Conservation (phyloP, 2,329 filamentous ascomycete genomes). For the Rutstroemia sydowiana region DNA sequence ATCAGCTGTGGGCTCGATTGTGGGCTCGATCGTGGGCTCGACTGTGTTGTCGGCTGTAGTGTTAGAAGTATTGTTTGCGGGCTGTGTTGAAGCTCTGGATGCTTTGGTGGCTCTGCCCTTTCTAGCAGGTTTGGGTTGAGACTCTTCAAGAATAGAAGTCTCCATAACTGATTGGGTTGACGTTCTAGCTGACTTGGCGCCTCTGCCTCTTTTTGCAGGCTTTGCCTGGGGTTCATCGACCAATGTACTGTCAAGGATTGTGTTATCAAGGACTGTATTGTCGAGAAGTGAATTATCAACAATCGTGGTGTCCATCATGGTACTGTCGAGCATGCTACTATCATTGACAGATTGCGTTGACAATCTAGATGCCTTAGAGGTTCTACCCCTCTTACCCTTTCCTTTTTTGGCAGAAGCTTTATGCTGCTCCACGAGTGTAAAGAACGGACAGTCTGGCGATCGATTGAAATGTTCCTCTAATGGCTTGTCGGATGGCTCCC, state of each 20-base stretch:
- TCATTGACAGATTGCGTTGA: slow-evolving; percentile 45
- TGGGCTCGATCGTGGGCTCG: not conserved
- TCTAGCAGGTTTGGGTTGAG: not conserved
- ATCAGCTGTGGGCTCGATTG: slow-evolving; percentile 11
- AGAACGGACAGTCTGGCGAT: slow-evolving; percentile 76
- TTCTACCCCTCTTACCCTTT: slow-evolving; percentile 44
- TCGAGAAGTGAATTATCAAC: too few relatives aligned
- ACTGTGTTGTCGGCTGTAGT: not conserved
- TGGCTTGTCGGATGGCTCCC: slow-evolving; percentile 89
- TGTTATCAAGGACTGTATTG: too few relatives aligned
- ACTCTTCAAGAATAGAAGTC: not conserved
- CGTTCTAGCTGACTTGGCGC: not conserved
- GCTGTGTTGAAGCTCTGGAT: not conserved
- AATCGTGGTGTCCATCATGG: too few relatives aligned
- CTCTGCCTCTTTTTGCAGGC: not conserved
- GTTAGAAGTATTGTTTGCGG: not conserved
- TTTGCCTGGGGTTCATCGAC: not conserved
- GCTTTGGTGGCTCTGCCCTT: not conserved
- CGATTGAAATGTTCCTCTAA: slow-evolving; percentile 79
- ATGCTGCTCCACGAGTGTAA: slow-evolving; percentile 56
- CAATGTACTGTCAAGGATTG: too few relatives aligned
- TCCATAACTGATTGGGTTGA: not conserved
- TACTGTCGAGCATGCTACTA: not conserved
- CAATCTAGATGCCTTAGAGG: slow-evolving; percentile 63
- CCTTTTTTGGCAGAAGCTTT: slow-evolving; percentile 44